Base-by-base conservation (phyloP, 768 basidiomycete species). In the Boletus tomentosulus region DNA sequence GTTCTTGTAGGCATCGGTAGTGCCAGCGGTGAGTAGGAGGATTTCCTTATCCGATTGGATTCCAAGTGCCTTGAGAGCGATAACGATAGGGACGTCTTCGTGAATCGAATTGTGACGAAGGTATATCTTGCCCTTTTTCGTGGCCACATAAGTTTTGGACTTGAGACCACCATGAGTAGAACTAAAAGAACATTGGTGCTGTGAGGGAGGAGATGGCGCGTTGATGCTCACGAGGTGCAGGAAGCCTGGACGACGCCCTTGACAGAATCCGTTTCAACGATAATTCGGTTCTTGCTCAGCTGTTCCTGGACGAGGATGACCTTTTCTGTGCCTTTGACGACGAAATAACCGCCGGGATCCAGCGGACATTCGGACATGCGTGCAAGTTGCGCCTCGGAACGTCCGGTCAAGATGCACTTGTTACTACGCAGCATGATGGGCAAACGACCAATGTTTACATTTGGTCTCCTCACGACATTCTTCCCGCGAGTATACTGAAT, bases 291-390 rank as follows among this genome's bases (percentile, higher is more conserved):
- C 79, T 98, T 98, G 79, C 92, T 95, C 65, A 98, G 73, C 73
- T 99, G 97, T 68, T 98, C 97, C 70, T 99, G 97, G 7, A 99
- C 96, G 57, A 99, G 77, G 61, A 99, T 99, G 62, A 99, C 97
- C 74, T 98, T 99, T 73, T 99, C 96, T 41, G 96, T 99, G 35
- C 96, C 96, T 72, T 95, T 98, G 48, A 99, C 97, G 54, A 99
- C 88, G 70, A 99, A 99, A 69, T 98, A 98, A 4, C 97, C 97
- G n/a, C 97, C 97, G 11, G 97, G 96, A 74, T 99, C 97, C 54
- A 98, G 78, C 3, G 97, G 97, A 70, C 97, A 99, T 71, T 99
- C 97, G 11, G 82, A 85, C 92, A 98, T 95, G 37, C 83, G 78
- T n/a, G 97, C 97, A 24, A 98, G 78, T 60, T 95, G 84, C 13